These are phyloP conservation scores for Cercospora beticola DNA, from an alignment of 2,329 filamentous ascomycete species.

Conservation along the genomic window DNA sequence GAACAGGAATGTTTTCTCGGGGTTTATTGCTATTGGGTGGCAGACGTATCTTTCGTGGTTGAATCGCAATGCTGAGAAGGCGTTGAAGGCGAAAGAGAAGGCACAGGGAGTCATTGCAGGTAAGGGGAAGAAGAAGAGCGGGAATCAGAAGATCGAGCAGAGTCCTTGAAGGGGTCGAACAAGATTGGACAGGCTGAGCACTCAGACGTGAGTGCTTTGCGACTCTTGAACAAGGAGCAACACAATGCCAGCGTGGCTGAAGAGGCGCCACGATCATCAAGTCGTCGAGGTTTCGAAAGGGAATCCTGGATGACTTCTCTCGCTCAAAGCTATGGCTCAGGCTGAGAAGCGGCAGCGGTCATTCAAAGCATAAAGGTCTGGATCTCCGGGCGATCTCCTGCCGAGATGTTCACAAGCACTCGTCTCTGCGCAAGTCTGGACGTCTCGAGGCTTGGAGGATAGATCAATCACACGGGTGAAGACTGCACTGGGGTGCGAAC, in stretches of 20 bases:
- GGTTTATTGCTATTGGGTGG: slow-evolving; percentile 78
- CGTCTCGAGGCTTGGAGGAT: too few species aligned
- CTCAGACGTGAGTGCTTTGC: accelerated
- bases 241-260: background rate
- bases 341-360: too few species aligned
- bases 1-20: slow-evolving; percentile 77
- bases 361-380: too few species aligned
- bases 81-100: slow-evolving; percentile 40
- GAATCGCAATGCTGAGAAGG: slow-evolving; percentile 69
- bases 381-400: too few species aligned
- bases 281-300: too few species aligned
- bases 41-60: slow-evolving; percentile 85
- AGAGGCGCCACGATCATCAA: too few species aligned
- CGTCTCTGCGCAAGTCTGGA: too few species aligned
- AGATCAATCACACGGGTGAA: too few species aligned
- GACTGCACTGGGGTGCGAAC: too few species aligned
- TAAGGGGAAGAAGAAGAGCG: slow-evolving; percentile 16
- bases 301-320: too few species aligned
- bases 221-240: background rate
- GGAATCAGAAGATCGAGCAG: slow-evolving; percentile 10
- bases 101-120: background rate
- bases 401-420: too few species aligned
- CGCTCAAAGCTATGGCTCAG: too few species aligned
- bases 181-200: background rate
- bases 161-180: slow-evolving; percentile 8